Base-by-base conservation (phyloP, 208 protist species). In the Leishmania martiniquensis region DNA sequence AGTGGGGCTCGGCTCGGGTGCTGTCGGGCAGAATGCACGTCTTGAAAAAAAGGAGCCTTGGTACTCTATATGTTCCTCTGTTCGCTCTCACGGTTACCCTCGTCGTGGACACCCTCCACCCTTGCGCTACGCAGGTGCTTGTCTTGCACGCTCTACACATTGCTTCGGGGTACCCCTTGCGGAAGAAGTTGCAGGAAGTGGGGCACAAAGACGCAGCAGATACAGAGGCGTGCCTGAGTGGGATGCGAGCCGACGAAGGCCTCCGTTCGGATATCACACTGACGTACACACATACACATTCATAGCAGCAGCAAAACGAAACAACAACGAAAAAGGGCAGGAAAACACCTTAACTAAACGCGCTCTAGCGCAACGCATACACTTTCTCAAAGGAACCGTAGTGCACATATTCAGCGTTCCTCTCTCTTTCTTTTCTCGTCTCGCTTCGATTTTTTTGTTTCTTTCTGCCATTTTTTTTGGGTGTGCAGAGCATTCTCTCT, bases 391-490 rank as follows among this genome's bases (percentile, higher is more conserved):
- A 17, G 59, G 15, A 7, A 15, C 25, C 22, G 9, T 29, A 69
- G 63, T 57, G 22, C 20, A 57, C 52, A 25, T n/a, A n/a, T 29
- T 10, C 6, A n/a, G 20, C 22, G 10, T 7, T 25, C n/a, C 6
- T 5, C 52, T 69, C 34, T 66, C 75, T 75, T 52, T 55, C 17
- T 79, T 12, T 72, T 75, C 6, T 47, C 63, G 5, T 69, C 45
- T 42, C 13, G 20, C 32, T 2, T 25, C 42, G 4, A 1, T 68
- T 29, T 52, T 3, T 54, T 10, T 15, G 25, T 69, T 2, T 60
- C 75, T 37, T 63, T 74, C 25, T 72, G 78, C 29, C 72, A 45
- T 73, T 32, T 75, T 42, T 62, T 49, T 37, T 59, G 75, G 72
- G 1, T 72, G 47, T n/a, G 73, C 55, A 70, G 73, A 39, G 25